Base-by-base conservation (phyloP, 225 moss, liverwort and hornwort species). In the Pseudisothecium myosuroides region DNA sequence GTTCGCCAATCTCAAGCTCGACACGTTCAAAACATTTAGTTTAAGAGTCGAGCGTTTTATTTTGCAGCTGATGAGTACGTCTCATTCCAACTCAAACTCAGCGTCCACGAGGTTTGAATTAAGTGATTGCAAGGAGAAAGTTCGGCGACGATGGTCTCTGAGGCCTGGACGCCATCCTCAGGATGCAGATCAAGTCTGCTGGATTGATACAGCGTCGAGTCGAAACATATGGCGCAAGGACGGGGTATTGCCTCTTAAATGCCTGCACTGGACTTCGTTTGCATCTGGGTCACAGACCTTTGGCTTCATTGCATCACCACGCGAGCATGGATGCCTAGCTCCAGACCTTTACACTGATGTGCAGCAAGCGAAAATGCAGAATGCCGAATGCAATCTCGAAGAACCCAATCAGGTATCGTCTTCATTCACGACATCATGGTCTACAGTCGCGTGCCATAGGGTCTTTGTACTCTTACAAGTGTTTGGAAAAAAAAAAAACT, bases 221-320 rank as follows among this genome's bases (percentile, higher is more conserved):
- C 88, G 80, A 77, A 90, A 71, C 71, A 84, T 80, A 80, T 93
- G 94, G 94, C 90, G 90, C 56, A 92, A 89, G 85, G 92, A 89
- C 49, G 91, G 89, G 50, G 56, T 41, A 50, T 73, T 85, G 83
- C 90, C 91, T 15, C 87, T 90, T 83, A 60, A 87, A 26, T 94
- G 94, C 87, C 80, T 93, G 72, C 64, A 73, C 20, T 93, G 94
- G 94, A 84, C 83, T 65, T 77, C 89, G 50, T 56, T 68, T 59
- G 81, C 88, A 86, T 45, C 47, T 82, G 81, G 43, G 87, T 88
- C 72, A 78, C 85, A 62, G 61, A 82, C 72, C 37, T 80, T 85
- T 75, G 94, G 94, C 83, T 83, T 92, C 71, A 73, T 92, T 73
- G 59, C 83, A 88, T 76, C 76, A 68, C 77, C 92, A 73, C 69